Evolutionary conservation across 768 basidiomycete species (phyloP), one percentile per base, ranked within the genome.

Genomic region (Coprinopsis strossmayeri): DNA sequence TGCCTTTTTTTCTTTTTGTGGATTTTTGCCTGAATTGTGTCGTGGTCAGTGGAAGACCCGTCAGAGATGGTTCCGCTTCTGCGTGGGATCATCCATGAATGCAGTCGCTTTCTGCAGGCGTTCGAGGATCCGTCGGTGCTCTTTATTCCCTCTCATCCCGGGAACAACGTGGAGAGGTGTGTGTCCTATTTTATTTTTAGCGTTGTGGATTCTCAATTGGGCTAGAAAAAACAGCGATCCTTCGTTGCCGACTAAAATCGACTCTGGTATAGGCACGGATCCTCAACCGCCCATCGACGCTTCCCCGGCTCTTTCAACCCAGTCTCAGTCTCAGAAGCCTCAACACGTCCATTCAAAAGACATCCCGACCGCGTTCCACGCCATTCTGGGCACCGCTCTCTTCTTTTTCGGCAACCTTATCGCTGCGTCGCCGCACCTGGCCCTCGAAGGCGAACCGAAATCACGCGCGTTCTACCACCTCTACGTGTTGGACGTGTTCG

Each of bases 401-500:
- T 82, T 81, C 60, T 68, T 80, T 49, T 77, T 84, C 51, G 84
- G 82, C 40, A 81, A 74, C 54, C 63, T 81, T 48, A 71, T 87
- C 46, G 72, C 73, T 3, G 73, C 74, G 50, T 70, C 79, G 38
- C 63, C 77, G 1, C 60, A 70, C 1, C 64, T 80, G 12, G 76
- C 74, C 1, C 62, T 78, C 10, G 61, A 69, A 2, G 82, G 77
- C 32, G 83, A 87, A 54, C 82, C 81, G 7, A 56, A 58, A 12
- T 64, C 57, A 2, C 69, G 79, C 11, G 66, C 69, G 3, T 70
- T 75, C 0, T 85, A 83, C 60, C 86, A 80, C 78, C 71, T 82
- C 30, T 73, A 77, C n/a, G 81, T 84, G 1, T 68, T 87, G 46
- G 82, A 84, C 57, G 79, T 82, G 5, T 82, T 87, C 55, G 81